These are phyloP conservation scores for Wickerhamomyces sp. DNA, from an alignment of 1,139 yeast genomes.

Conservation along the genomic window DNA sequence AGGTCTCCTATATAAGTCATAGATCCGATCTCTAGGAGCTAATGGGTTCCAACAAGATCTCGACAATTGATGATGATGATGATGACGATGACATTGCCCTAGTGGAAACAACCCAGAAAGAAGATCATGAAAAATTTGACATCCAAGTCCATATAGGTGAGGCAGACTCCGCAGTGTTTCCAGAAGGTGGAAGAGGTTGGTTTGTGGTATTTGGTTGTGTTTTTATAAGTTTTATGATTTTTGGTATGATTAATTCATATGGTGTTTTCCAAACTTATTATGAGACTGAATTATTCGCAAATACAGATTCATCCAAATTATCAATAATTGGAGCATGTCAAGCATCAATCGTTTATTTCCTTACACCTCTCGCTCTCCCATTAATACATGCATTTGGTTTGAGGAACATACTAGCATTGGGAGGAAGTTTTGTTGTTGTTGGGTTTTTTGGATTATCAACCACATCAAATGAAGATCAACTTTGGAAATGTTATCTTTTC, in stretches of 20 bases:
- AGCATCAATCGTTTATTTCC: constrained; percentile 52
- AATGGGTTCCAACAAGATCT: too few relatives aligned
- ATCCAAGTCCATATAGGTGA: constrained; percentile 3
- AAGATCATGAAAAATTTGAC: not conserved
- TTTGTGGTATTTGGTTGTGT: constrained; percentile 47
- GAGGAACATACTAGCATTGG: constrained; percentile 37
- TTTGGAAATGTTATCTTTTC: constrained; percentile 61
- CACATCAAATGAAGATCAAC: constrained; percentile 43
- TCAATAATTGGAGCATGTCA: constrained; percentile 69
- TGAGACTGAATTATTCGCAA: constrained; percentile 42
- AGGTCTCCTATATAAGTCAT: too few relatives aligned
- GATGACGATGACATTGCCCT: not conserved
- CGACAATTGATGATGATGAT: not conserved
- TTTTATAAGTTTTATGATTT: constrained; percentile 45
- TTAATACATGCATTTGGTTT: constrained; percentile 34
- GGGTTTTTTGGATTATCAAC: constrained; percentile 52
- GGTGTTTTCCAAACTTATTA: constrained; percentile 65
- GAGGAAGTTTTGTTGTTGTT: constrained; percentile 45
- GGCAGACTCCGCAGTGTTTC: constrained; percentile 22
- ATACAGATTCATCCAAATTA: constrained; percentile 51
- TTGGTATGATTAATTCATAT: constrained; percentile 68
- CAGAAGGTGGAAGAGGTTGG: constrained; percentile 73
- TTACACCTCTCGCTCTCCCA: constrained; percentile 49
- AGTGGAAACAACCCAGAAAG: not conserved
- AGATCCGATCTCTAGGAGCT: too few relatives aligned